These are phyloP conservation scores for Yamadazyma endophytica DNA, from an alignment of 805 yeast species.

Conservation along the genomic window DNA sequence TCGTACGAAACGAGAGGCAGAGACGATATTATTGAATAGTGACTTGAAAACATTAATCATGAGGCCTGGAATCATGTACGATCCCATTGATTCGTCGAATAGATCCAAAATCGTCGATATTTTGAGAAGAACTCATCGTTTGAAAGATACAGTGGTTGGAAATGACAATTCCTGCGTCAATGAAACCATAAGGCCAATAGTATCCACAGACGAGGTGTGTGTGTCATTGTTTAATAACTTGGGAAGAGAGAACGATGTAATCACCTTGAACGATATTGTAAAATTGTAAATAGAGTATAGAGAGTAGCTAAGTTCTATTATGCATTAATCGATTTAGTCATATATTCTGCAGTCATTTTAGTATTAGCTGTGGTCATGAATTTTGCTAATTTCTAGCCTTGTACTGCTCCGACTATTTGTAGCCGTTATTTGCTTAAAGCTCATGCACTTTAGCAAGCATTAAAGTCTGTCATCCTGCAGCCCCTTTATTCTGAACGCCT, in stretches of 20 bases:
- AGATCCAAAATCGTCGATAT: conserved; percentile 15
- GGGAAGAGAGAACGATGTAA: conserved; percentile 53
- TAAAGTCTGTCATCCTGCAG: too few relatives aligned
- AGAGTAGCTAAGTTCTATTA: neutral
- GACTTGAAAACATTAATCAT: conserved; percentile 56
- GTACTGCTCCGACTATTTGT: too few relatives aligned
- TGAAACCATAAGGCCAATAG: conserved; percentile 53
- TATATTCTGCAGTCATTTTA: neutral
- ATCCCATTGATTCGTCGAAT: conserved; percentile 27
- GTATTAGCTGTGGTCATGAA: neutral
- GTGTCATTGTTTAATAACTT: conserved; percentile 51
- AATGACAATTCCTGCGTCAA: conserved; percentile 35
- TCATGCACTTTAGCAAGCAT: too few relatives aligned
- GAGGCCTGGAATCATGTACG: conserved; percentile 85
- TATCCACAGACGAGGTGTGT: conserved; percentile 69
- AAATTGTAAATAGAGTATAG: neutral
- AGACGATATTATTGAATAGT: conserved; percentile 47
- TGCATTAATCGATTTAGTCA: neutral
- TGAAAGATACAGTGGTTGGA: conserved; percentile 42
- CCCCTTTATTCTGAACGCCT: neutral
- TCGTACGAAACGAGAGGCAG: conserved; percentile 74
- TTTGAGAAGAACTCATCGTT: conserved; percentile 39
- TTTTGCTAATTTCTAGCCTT: neutral
- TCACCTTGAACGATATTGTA: conserved; percentile 33
- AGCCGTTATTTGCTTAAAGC: too few relatives aligned